phyloP scores from a whole-genome alignment of 352 stramenopile species.

The Pythium guiyangense region DNA sequence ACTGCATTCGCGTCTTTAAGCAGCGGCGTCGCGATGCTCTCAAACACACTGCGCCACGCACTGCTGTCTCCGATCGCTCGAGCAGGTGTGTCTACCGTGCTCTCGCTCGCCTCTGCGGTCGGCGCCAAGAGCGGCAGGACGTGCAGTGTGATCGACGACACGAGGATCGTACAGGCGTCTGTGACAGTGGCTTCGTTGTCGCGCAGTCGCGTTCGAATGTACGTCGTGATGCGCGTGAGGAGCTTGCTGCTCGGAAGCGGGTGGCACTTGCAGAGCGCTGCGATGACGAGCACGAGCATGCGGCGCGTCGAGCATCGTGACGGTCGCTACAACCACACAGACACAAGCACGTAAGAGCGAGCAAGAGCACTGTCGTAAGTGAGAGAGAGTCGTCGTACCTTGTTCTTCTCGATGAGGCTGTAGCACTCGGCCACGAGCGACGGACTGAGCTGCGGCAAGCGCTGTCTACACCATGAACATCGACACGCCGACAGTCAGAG shows the following conservation, averaged over 20 bases:
- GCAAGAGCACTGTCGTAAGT: background rate
- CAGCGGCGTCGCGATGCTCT: constrained; percentile 31
- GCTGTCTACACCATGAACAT: constrained; percentile 20
- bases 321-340: constrained; percentile 30
- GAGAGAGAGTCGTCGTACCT: constrained; percentile 21
- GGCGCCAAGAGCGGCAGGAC: constrained; percentile 23
- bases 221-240: constrained; percentile 39
- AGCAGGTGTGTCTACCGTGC: background rate
- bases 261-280: constrained; percentile 48
- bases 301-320: constrained; percentile 42
- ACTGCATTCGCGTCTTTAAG: constrained; percentile 36
- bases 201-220: constrained; percentile 40
- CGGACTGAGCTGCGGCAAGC: constrained; percentile 27
- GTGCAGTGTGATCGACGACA: constrained; percentile 42
- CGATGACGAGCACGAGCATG: constrained; percentile 57
- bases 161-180: constrained; percentile 48
- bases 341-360: background rate
- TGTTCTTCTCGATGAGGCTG: constrained; percentile 52
- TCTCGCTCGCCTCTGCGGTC: background rate
- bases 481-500: no score
- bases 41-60: constrained; percentile 15
- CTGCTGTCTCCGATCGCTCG: no score
- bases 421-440: constrained; percentile 38
- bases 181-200: constrained; percentile 54
- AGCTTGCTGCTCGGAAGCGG: constrained; percentile 23